Conservation (phyloP, 352 stramenopile species). For the Phytophthora sojae region DNA sequence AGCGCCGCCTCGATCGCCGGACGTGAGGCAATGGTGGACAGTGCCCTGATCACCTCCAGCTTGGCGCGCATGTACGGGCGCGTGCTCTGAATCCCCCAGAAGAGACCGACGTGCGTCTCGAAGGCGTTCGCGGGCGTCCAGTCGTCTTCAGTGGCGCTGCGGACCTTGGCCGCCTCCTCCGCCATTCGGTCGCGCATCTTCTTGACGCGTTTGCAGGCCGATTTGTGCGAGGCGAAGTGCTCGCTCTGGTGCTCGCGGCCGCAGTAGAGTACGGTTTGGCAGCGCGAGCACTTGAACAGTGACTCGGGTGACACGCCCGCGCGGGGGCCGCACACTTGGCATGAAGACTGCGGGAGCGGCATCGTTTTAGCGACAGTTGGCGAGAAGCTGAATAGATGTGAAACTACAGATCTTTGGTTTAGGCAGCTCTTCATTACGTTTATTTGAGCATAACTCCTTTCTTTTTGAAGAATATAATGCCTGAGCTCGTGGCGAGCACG, state of each 20-base stretch:
- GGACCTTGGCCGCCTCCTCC: background rate
- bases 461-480: conserved; percentile 6
- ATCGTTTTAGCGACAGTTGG: background rate
- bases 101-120: background rate
- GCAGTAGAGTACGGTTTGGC: background rate
- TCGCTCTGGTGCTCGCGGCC: background rate
- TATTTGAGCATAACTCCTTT: conserved; percentile 21
- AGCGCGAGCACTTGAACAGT: background rate
- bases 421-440: too few species aligned
- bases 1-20: background rate
- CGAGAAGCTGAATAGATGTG: too few species aligned
- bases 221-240: background rate
- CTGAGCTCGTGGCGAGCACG: conserved; percentile 15
- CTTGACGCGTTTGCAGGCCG: background rate
- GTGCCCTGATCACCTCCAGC: background rate
- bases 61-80: background rate
- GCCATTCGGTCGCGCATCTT: background rate
- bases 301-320: background rate
- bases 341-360: background rate
- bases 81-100: background rate
- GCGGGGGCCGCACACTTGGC: background rate
- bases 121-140: background rate
- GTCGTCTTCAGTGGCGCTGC: background rate
- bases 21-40: background rate
- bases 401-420: too few species aligned